Evolutionary conservation across 768 basidiomycete species (phyloP).

Genomic region (Gelatoporia subvermispora): DNA sequence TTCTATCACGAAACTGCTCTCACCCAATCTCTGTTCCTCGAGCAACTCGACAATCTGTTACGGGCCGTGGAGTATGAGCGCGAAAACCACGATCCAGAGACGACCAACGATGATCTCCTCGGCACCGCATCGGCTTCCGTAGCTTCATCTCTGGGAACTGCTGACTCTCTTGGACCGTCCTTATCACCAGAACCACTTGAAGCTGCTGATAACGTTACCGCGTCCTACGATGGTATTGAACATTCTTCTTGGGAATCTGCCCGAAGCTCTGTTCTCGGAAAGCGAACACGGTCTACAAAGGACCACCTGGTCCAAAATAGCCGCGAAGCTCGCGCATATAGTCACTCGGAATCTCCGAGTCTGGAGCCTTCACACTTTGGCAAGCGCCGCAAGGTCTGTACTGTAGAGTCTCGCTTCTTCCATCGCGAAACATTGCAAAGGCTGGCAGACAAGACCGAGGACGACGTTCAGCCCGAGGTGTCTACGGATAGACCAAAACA

Average conservation of each 20-base stretch:
- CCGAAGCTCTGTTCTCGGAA: too few relatives aligned
- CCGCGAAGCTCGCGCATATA: background rate
- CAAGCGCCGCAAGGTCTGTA: background rate
- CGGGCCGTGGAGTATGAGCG: background rate
- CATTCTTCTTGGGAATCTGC: too few relatives aligned
- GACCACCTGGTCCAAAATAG: background rate
- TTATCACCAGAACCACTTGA: too few relatives aligned
- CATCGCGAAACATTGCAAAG: background rate
- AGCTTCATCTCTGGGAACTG: too few relatives aligned
- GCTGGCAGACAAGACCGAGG: background rate
- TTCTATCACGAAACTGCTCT: slow-evolving; percentile 3
- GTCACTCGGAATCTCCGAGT: background rate
- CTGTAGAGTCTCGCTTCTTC: background rate
- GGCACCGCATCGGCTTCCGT: too few relatives aligned
- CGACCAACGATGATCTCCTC: too few relatives aligned
- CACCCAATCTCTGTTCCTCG: slow-evolving; percentile 1
- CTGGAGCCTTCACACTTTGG: too few relatives aligned
- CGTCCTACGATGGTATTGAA: too few relatives aligned
- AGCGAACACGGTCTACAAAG: too few relatives aligned
- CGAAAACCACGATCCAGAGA: too few relatives aligned
- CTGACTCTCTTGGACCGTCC: too few relatives aligned
- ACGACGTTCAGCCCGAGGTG: background rate
- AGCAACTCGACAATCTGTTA: slow-evolving; percentile 2
- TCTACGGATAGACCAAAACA: background rate
- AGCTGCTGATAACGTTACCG: too few relatives aligned